phyloP scores from a whole-genome alignment of 345 rosid species.

The Arabis hirsuta region DNA sequence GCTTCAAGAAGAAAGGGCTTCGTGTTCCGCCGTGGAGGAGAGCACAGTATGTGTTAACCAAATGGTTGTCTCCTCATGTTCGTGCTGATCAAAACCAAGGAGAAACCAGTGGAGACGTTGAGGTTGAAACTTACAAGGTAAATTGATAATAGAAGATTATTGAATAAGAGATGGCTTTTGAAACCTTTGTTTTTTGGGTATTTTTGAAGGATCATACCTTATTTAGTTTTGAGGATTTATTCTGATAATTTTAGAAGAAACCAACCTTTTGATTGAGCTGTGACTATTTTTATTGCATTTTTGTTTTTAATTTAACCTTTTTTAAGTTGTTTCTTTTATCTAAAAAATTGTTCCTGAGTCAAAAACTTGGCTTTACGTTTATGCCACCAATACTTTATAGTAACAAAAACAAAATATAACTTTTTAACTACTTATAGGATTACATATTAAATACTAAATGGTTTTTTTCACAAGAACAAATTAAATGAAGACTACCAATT shows the following conservation, averaged over 20 bases:
- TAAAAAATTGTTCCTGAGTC: no score
- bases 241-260: neutral
- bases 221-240: neutral
- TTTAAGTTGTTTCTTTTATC: no score
- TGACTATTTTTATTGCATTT: neutral
- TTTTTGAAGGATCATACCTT: neutral
- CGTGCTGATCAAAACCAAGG: conserved; percentile 25
- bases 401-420: no score
- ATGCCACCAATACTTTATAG: no score
- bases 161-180: neutral
- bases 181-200: no score
- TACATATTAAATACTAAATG: no score
- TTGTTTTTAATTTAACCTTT: neutral
- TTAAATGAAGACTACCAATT: no score
- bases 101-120: neutral
- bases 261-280: neutral
- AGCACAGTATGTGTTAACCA: conserved; percentile 62
- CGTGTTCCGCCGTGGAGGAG: conserved; percentile 82
- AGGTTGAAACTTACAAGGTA: neutral
- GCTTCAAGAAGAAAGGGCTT: conserved; percentile 78
- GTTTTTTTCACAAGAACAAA: no score
- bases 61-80: conserved; percentile 64
- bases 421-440: no score
- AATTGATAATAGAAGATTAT: neutral
- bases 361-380: no score